phyloP scores from a whole-genome alignment of 1,284 basidiomycete genomes.

The Cronartium ribicola region DNA sequence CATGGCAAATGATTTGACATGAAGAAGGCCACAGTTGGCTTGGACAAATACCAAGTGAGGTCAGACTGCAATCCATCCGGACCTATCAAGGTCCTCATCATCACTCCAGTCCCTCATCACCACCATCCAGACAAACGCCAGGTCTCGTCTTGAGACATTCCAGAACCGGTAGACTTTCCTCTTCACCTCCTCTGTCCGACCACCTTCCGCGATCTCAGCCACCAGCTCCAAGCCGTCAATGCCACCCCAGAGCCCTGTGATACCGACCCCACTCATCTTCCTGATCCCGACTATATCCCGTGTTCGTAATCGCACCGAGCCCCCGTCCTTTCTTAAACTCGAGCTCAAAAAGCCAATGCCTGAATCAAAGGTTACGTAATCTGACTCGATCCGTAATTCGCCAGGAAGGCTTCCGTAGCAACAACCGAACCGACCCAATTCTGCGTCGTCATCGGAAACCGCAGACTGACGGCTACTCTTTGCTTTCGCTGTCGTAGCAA shows the following conservation, averaged over 20 bases:
- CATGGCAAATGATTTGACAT: no score
- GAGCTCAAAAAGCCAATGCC: background rate
- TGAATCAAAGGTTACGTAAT: background rate
- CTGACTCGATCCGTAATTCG: background rate
- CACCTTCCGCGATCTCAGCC: background rate
- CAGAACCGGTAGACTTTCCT: background rate
- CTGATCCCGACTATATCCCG: constrained; percentile 20
- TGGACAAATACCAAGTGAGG: no score
- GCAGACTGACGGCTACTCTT: no score
- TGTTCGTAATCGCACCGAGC: constrained; percentile 6
- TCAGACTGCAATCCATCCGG: constrained; percentile 37
- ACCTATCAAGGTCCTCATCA: constrained; percentile 1
- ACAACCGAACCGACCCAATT: constrained; percentile 3
- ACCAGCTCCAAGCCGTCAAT: constrained; percentile 37
- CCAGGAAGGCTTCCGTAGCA: background rate
- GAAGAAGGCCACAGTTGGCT: no score
- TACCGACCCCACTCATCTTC: constrained; percentile 19
- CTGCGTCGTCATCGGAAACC: background rate
- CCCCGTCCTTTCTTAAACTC: background rate
- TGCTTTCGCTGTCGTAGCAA: no score
- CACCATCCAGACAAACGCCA: constrained; percentile 28
- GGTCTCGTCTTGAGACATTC: constrained; percentile 22
- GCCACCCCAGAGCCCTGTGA: constrained; percentile 33
- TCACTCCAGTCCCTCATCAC: constrained; percentile 32
- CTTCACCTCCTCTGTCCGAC: background rate